Base-by-base conservation (phyloP, 352 stramenopile species). In the Phytophthora fragariae region DNA sequence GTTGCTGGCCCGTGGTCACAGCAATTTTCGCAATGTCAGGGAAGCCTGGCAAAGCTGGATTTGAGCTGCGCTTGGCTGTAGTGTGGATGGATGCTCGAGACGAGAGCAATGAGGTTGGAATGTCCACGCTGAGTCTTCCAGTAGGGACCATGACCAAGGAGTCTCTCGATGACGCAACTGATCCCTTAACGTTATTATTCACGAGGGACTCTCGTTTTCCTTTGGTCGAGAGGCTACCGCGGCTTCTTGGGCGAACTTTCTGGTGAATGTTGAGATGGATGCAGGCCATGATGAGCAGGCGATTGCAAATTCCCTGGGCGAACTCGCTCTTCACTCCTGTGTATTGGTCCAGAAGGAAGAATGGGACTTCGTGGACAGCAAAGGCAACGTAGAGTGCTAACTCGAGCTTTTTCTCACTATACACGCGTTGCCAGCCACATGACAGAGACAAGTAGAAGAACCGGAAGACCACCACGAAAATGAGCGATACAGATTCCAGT, bases 391-490 rank as follows among this genome's bases (percentile, higher is more conserved):
- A 73, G 17, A 46, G 19, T 10, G 29, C 5, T 3, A 68, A 17
- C 44, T 73, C 66, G 21, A 68, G 17, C 37, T 68, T 73, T 15
- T 50, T 56, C 10, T 57, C n/a, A 1, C 21, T 6, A 1, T 56
- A 12, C n/a, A 73, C 12, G 19, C 27, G 35, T 14, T 29, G 14
- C 21, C 52, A 73, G 11, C 66, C 66, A 14, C 54, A 21, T 6
- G 66, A 49, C 1, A 64, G 44, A 2, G 21, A 65, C 47, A 75
- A 24, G 35, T 62, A 75, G 62, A 62, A 65, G 15, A 75, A 75
- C 2, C 55, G 62, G 12, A 67, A 71, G 29, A 53, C 41, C 19
- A 62, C 37, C 14, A 75, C 61, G 47, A 75, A 66, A 14, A 62
- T 4, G 9, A 75, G 56, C 27, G 56, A 63, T 8, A 67, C 3